Conservation (phyloP, 768 basidiomycete species). For the Clavulina sp. region DNA sequence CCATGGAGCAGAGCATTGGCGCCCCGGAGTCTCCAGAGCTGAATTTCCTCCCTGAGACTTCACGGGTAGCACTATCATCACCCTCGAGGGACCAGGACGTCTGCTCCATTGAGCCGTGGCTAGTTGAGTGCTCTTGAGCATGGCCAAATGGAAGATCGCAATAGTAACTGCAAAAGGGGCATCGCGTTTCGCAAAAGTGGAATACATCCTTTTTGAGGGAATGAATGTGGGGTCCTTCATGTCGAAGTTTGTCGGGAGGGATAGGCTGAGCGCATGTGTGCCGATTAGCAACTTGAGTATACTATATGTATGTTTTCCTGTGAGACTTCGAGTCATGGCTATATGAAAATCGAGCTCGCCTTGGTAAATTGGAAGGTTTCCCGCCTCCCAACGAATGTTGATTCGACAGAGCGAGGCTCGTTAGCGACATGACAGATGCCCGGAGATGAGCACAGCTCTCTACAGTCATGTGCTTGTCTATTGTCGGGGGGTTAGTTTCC, state of each 20-base stretch:
- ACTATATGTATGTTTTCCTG: conserved; percentile 1
- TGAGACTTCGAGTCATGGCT: background rate
- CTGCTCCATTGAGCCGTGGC: conserved; percentile 44
- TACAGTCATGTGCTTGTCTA: conserved; percentile 37
- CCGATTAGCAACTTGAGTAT: conserved; percentile 29
- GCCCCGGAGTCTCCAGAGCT: conserved; percentile 21
- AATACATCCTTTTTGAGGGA: conserved; percentile 27
- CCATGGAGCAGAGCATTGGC: conserved; percentile 43
- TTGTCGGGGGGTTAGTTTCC: background rate
- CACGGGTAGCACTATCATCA: conserved; percentile 30
- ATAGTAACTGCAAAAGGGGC: conserved; percentile 38
- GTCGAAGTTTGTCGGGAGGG: conserved; percentile 25
- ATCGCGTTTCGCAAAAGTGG: conserved; percentile 40
- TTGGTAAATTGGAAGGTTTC: conserved; percentile 51
- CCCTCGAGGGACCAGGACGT: conserved; percentile 41
- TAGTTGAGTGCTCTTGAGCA: conserved; percentile 36
- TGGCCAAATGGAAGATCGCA: conserved; percentile 39
- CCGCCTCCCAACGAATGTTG: conserved; percentile 41
- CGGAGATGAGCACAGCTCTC: conserved; percentile 23
- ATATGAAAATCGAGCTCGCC: conserved; percentile 18
- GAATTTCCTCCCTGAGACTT: conserved; percentile 36
- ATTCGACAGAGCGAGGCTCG: conserved; percentile 39
- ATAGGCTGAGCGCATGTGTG: conserved; percentile 32
- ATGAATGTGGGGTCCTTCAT: conserved; percentile 33
- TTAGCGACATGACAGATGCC: conserved; percentile 46